A percentile compares a stretch with the other conserved stretches of the same genome.
Conservation (phyloP, 805 yeast species). For the Komagataella pseudopastoris region DNA sequence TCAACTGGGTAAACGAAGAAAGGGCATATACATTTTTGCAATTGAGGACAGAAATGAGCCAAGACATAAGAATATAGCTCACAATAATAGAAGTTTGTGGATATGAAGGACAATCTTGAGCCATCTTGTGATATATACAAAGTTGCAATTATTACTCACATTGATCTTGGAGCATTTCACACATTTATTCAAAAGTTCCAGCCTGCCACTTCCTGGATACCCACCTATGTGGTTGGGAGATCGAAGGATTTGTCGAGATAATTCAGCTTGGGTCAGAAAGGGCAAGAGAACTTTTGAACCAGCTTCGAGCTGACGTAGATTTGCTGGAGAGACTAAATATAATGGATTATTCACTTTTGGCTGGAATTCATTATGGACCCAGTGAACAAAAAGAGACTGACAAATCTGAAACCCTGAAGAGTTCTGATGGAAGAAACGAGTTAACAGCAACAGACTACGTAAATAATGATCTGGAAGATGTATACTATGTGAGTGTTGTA, state of each 20-base stretch:
- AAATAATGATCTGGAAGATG: slow-evolving; percentile 45
- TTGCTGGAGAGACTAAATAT: slow-evolving; percentile 65
- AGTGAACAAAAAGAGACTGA: slow-evolving; percentile 34
- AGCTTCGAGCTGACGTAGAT: slow-evolving; percentile 62
- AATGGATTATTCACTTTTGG: slow-evolving; percentile 84
- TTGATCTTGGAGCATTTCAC: slow-evolving; percentile 5
- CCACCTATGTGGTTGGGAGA: neutral
- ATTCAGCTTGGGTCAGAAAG: slow-evolving; percentile 68
- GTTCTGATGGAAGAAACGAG: neutral
- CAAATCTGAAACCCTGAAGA: slow-evolving; percentile 9
- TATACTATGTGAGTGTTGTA: slow-evolving; percentile 86
- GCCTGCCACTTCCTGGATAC: neutral
- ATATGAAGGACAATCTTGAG: slow-evolving; percentile 32
- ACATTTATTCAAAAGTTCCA: slow-evolving; percentile 21
- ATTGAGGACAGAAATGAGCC: slow-evolving; percentile 60
- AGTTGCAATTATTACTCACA: neutral
- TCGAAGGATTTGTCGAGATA: slow-evolving; percentile 5
- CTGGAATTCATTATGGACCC: slow-evolving; percentile 66
- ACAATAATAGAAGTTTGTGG: slow-evolving; percentile 45
- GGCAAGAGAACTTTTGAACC: slow-evolving; percentile 43
- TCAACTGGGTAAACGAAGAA: slow-evolving; percentile 69
- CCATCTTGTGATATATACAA: slow-evolving; percentile 37
- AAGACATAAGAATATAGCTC: slow-evolving; percentile 53
- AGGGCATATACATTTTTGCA: slow-evolving; percentile 58
- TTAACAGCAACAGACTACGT: slow-evolving; percentile 26